A percentile compares a stretch with the other conserved stretches of the same genome.
Evolutionary conservation across 1,284 basidiomycete genomes (phyloP).

Genomic region (Ceratobasidium sp.): DNA sequence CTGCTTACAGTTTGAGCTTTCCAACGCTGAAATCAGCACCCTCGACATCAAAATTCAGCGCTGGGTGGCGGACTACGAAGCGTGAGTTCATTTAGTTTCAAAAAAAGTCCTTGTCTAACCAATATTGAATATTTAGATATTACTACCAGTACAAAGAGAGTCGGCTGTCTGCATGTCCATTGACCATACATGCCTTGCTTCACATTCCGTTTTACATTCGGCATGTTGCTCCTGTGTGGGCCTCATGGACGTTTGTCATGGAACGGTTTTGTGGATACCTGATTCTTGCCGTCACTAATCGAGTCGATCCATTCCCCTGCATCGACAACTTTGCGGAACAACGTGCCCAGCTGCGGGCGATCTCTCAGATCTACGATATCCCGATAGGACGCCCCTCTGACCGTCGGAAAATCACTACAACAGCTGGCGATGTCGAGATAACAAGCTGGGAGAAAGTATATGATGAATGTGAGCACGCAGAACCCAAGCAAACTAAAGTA

Average conservation of each 20-base stretch:
- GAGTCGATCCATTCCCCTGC: no score
- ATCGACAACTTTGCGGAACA: constrained; percentile 45
- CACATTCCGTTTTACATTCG: no score
- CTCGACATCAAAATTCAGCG: constrained; percentile 43
- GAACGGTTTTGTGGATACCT: no score
- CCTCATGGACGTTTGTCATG: no score
- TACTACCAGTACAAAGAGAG: constrained; percentile 51
- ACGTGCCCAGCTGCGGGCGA: constrained; percentile 42
- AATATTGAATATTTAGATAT: constrained; percentile 44
- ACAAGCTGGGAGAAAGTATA: constrained; percentile 5
- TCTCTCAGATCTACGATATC: background rate
- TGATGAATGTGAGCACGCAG: background rate
- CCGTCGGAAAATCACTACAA: background rate
- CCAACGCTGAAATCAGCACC: constrained; percentile 42
- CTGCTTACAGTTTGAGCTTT: constrained; percentile 44
- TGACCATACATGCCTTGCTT: constrained; percentile 22
- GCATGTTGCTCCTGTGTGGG: no score
- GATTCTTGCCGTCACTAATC: no score
- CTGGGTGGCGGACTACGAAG: constrained; percentile 48
- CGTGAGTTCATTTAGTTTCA: no score
- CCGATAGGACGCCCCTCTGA: background rate
- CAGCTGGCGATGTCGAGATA: background rate
- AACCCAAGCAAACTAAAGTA: no score
- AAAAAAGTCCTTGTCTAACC: background rate
- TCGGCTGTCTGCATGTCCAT: constrained; percentile 42